Evolutionary conservation across 352 stramenopile genomes (phyloP).

Genomic region (Pythium apleroticum): DNA sequence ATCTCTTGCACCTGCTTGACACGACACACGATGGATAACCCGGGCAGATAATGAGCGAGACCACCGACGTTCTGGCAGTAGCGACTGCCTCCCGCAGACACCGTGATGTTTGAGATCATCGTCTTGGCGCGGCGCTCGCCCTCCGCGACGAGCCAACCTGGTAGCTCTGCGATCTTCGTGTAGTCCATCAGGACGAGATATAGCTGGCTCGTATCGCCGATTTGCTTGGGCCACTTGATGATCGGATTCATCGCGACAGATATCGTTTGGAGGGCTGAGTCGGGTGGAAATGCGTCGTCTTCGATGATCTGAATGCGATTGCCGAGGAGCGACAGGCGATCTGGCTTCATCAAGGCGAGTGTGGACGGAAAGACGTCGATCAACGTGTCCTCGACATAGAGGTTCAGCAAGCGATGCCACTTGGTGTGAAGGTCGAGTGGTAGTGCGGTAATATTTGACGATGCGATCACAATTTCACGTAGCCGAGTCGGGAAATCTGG

Average conservation of each 20-base stretch:
- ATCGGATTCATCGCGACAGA: constrained; percentile 20
- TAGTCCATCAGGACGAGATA: constrained; percentile 17
- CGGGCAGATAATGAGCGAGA: not conserved
- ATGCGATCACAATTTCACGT: constrained; percentile 17
- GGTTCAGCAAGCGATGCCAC: constrained; percentile 18
- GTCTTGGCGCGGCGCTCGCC: not conserved
- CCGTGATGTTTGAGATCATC: not conserved
- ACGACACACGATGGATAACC: not conserved
- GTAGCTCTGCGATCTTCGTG: constrained; percentile 2
- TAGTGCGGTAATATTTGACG: constrained; percentile 19
- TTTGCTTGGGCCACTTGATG: not conserved
- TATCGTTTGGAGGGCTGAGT: constrained; percentile 7
- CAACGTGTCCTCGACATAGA: constrained; percentile 12
- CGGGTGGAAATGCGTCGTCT: constrained; percentile 7
- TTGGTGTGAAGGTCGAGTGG: constrained; percentile 20
- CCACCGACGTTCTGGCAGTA: not conserved
- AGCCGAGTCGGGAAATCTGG: constrained; percentile 9
- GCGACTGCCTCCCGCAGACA: constrained; percentile 13
- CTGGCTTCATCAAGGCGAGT: constrained; percentile 9
- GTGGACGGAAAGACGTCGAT: constrained; percentile 4
- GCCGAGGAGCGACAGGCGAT: constrained; percentile 15
- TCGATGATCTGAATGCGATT: constrained; percentile 17
- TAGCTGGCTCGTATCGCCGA: not conserved
- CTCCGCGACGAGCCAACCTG: constrained; percentile 8
- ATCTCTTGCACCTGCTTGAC: not conserved